phyloP scores from a whole-genome alignment of 345 rosid species.

The Sisymbrium altissimum region DNA sequence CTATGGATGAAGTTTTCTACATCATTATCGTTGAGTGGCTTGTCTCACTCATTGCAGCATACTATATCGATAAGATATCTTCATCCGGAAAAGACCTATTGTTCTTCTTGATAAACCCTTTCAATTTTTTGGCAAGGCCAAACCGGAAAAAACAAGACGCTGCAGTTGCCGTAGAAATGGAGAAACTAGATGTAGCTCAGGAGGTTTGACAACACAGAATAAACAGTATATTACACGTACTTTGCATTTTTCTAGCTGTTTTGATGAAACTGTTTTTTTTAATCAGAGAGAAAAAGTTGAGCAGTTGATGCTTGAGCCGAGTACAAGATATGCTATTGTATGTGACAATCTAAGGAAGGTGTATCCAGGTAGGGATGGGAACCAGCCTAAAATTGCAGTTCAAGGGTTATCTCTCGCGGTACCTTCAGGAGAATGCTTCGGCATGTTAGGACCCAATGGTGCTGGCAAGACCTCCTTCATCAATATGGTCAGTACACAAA shows the following conservation, averaged over 20 bases:
- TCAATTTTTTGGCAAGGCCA: constrained; percentile 48
- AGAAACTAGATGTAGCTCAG: constrained; percentile 76
- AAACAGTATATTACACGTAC: background rate
- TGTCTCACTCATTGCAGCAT: constrained; percentile 55
- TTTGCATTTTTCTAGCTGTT: background rate
- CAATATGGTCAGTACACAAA: constrained; percentile 62
- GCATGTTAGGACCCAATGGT: constrained; percentile 98
- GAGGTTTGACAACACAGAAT: constrained; percentile 52
- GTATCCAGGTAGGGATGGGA: constrained; percentile 90
- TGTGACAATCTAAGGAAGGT: constrained; percentile 73
- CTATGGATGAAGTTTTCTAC: constrained; percentile 60
- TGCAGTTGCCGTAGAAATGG: constrained; percentile 64
- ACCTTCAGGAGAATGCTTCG: constrained; percentile 95
- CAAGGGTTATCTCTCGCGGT: constrained; percentile 86
- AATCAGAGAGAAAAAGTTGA: constrained; percentile 78
- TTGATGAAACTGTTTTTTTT: background rate
- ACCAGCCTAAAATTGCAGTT: constrained; percentile 80
- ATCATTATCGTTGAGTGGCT: constrained; percentile 80
- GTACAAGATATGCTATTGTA: constrained; percentile 53
- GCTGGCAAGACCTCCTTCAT: constrained; percentile 97
- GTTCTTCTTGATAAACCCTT: constrained; percentile 49
- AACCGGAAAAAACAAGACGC: constrained; percentile 64
- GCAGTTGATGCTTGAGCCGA: constrained; percentile 55
- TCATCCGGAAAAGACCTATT: constrained; percentile 56
- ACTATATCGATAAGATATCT: constrained; percentile 55